These are phyloP conservation scores for Iberis amara DNA, from an alignment of 441 rosid species.

Conservation along the genomic window DNA sequence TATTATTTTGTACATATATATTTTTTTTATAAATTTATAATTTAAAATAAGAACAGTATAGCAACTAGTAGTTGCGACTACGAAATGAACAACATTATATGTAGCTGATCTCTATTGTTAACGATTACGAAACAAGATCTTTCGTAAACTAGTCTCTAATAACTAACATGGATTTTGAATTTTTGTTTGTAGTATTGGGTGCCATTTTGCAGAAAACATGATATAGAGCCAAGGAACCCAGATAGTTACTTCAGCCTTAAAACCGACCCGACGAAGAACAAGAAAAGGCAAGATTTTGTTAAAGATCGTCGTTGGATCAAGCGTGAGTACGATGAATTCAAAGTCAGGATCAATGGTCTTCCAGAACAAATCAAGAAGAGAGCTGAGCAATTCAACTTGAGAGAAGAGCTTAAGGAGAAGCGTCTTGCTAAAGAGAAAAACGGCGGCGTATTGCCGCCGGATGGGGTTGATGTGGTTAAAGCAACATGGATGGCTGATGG, in stretches of 20 bases:
- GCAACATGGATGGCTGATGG: slow-evolving; percentile 99
- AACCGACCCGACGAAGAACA: slow-evolving; percentile 81
- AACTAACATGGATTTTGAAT: too few species aligned
- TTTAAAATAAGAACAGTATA: too few species aligned
- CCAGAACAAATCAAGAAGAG: slow-evolving; percentile 80
- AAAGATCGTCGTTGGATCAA: slow-evolving; percentile 74
- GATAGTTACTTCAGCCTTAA: slow-evolving; percentile 68
- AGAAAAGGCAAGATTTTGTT: slow-evolving; percentile 71
- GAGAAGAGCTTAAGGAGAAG: slow-evolving; percentile 84
- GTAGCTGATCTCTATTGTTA: too few species aligned
- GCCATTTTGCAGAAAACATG: slow-evolving; percentile 83
- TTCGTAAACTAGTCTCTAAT: too few species aligned
- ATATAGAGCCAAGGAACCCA: slow-evolving; percentile 83
- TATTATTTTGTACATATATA: too few species aligned
- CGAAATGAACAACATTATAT: too few species aligned
- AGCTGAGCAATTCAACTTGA: slow-evolving; percentile 81
- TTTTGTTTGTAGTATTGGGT: slow-evolving; percentile 45
- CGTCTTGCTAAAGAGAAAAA: slow-evolving; percentile 6
- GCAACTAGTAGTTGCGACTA: too few species aligned
- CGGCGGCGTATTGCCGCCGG: too few species aligned
- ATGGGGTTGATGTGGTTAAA: slow-evolving; percentile 40
- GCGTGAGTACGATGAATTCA: slow-evolving; percentile 86
- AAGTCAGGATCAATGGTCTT: slow-evolving; percentile 76
- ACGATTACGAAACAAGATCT: too few species aligned
- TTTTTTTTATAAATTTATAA: too few species aligned